These are phyloP conservation scores for Colletotrichum sp. DNA, from an alignment of 2,329 filamentous ascomycete species.

Conservation along the genomic window DNA sequence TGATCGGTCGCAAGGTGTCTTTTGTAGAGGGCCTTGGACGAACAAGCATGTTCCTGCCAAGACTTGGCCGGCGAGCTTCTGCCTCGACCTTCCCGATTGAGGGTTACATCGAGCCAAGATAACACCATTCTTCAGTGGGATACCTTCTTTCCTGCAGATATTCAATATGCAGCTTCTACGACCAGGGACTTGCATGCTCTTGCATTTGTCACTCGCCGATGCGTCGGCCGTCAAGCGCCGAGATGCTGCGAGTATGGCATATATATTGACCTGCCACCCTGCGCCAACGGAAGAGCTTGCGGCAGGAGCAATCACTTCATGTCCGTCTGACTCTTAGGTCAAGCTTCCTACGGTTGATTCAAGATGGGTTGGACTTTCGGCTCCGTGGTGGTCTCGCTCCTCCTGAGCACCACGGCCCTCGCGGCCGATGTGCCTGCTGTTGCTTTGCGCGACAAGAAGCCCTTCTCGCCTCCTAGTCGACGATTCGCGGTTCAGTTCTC, in stretches of 20 bases:
- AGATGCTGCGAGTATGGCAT: background rate
- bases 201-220: too few species aligned
- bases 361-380: background rate
- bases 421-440: background rate
- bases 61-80: background rate
- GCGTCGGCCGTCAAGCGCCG: background rate
- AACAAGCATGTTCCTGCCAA: background rate
- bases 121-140: background rate
- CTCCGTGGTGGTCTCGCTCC: background rate
- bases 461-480: background rate
- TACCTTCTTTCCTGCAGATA: background rate
- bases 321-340: background rate
- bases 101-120: background rate
- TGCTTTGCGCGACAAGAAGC: background rate
- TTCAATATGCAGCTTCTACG: background rate
- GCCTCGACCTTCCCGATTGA: background rate
- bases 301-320: background rate
- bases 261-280: background rate
- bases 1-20: background rate
- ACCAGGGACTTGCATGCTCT: background rate
- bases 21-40: background rate
- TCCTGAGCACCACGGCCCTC: background rate
- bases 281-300: rapidly evolving
- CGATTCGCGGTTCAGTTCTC: background rate
- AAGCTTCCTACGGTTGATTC: background rate